Evolutionary conservation across 768 basidiomycete species (phyloP).

Genomic region (Auricularia cornea): DNA sequence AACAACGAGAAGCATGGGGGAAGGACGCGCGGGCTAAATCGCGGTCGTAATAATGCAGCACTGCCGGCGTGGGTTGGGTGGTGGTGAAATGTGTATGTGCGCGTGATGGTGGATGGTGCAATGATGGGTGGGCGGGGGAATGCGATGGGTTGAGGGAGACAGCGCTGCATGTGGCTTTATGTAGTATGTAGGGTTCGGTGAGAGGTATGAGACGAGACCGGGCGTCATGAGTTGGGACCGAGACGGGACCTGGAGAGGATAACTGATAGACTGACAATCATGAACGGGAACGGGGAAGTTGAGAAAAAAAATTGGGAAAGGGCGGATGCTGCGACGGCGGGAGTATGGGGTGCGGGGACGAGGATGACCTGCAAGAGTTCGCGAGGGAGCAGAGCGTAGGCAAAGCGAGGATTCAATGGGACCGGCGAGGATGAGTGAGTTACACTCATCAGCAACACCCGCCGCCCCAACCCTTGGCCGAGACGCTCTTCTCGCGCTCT

Average conservation of each 20-base stretch:
- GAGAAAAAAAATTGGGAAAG: not conserved
- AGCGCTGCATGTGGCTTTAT: not conserved
- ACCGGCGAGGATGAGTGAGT: not conserved
- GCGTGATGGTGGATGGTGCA: not conserved
- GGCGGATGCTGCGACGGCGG: not conserved
- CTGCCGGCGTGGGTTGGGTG: not conserved
- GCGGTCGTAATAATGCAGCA: not conserved
- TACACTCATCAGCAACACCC: not conserved
- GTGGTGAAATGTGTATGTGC: not conserved
- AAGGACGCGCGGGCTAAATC: not conserved
- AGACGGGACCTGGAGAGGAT: not conserved
- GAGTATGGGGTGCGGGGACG: not conserved
- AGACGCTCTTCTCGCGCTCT: not conserved
- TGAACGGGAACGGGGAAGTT: not conserved
- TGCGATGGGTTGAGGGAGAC: not conserved
- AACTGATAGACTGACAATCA: no score
- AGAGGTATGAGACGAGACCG: not conserved
- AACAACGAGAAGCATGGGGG: no score
- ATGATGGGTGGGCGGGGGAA: not conserved
- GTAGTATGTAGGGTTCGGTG: not conserved
- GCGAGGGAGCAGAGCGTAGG: not conserved
- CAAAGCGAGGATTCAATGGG: not conserved
- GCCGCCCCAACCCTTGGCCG: not conserved
- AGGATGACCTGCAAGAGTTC: not conserved
- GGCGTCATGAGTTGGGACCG: not conserved